Base-by-base conservation (phyloP, 257 asterid genomes). In the Striga asiatica region DNA sequence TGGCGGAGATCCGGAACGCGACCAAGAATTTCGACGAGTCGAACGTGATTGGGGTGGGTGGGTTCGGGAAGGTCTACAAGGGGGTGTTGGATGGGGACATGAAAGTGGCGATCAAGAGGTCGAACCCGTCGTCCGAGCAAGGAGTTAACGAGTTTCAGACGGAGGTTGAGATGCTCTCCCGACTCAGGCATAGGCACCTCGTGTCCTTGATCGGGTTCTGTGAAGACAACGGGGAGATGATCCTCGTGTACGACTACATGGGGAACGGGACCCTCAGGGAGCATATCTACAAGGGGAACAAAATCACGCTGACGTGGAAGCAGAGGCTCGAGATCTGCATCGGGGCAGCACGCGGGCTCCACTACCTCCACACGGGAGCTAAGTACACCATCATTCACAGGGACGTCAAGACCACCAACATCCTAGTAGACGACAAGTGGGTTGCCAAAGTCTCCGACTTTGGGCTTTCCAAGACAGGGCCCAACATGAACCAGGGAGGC, bases 401-500 rank as follows among this genome's bases (percentile, higher is more conserved):
- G 7, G 97, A 88, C 39, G 95, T 88, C 32, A 88, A 88, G 72
- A 82, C 95, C 2, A 85, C 95, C 10, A 89, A 89, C 60, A 89
- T 89, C 13, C 86, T 85, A 13, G 41, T 88, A 2, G 95, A 85
- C 23, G 94, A 88, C 7, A 85, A 85, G 21, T 88, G 95, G 95
- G 95, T 82, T 0, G 92, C 95, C 2, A 89, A 89, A 78, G 95
- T 89, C 14, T 85, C 97, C 0, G 97, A 89, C 68, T 89, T 89
- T 11, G 97, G 95, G 56, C 74, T 85, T 0, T 89, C 97, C 0
- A 89, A 85, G 60, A 80, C 94, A 0, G 95, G 95, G 7, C 92
- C 97, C 0, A 78, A 78, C 68, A 81, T 81, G 93, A 81, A 82
- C 65, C 76, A 85, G 58, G 94, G 97, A 60, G 94, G 97, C 9